Evolutionary conservation across 805 yeast species (phyloP).

Genomic region (Pichia rugopelliculosa): DNA sequence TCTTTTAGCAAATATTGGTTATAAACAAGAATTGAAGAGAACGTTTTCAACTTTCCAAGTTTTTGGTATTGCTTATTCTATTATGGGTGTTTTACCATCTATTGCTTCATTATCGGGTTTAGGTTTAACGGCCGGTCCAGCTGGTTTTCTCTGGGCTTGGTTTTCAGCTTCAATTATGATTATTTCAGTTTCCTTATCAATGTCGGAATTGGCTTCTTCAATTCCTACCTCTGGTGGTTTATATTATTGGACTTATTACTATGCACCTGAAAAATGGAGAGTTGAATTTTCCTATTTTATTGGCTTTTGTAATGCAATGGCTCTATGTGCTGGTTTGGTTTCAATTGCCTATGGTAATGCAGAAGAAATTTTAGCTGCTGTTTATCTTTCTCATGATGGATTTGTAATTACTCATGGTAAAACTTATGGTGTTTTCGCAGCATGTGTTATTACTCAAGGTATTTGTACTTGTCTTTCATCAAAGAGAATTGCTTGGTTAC

Average conservation of each 20-base stretch:
- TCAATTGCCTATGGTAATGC: conserved; percentile 68
- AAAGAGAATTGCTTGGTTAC: conserved; percentile 48
- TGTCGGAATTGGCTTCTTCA: conserved; percentile 62
- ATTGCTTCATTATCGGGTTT: conserved; percentile 48
- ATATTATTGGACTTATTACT: conserved; percentile 61
- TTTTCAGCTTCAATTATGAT: conserved; percentile 49
- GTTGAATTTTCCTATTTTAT: conserved; percentile 53
- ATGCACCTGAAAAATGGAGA: conserved; percentile 48
- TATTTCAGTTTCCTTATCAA: conserved; percentile 48
- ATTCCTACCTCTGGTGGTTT: conserved; percentile 74
- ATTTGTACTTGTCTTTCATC: conserved; percentile 50
- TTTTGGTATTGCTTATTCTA: conserved; percentile 64
- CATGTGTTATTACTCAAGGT: conserved; percentile 46
- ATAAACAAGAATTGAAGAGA: conserved; percentile 60
- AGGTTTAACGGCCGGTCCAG: conserved; percentile 57
- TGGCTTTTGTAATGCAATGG: conserved; percentile 63
- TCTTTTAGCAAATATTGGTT: conserved; percentile 52
- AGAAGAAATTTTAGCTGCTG: conserved; percentile 50
- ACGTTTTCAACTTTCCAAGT: conserved; percentile 55
- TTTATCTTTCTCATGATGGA: conserved; percentile 44
- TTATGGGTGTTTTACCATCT: conserved; percentile 65
- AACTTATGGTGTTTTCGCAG: conserved; percentile 60
- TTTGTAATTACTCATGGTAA: conserved; percentile 48
- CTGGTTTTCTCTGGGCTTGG: conserved; percentile 70
- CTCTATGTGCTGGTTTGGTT: conserved; percentile 58